Base-by-base conservation (phyloP, 129 eudicot species). In the Lactuca sativa region DNA sequence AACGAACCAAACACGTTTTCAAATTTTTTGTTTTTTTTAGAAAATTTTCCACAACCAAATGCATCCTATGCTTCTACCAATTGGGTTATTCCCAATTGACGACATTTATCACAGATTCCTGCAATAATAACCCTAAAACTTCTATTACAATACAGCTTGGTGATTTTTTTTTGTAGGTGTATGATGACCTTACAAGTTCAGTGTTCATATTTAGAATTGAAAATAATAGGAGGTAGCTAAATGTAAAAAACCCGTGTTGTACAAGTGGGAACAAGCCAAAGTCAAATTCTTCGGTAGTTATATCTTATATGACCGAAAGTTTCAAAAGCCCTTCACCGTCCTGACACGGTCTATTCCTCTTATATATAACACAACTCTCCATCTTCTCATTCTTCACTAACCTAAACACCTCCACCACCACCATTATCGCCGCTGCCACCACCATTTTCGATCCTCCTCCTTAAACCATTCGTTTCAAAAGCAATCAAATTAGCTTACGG, bases 251-350 rank as follows among this genome's bases (percentile, higher is more conserved):
- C 25, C 3, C 10, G 37, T n/a, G 36, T 34, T 25, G 15, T 16
- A 34, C 16, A 33, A 16, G 64, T 64, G 59, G 31, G 56, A 64
- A 56, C 12, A 74, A 55, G 32, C 25, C 60, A 65, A 59, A 56
- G 65, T 55, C 78, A 74, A 41, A 63, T 74, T 62, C 63, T 18
- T 14, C 25, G 68, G 44, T 77, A 47, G 77, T 77, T 56, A 18
- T 10, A 48, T 7, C 72, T 77, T 56, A 18, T 10, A 48, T 7
- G 25, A 56, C 74, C 62, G 30, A 25, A 40, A 62, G 17, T 40
- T 74, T 56, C 30, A 62, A 37, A 21, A 62, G 31, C 17, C 63
- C 41, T 8, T 73, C 70, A 53, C 71, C 77, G 54, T 54, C 71
- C 72, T 74, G 59, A 74, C 79, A 56, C 73, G 78, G 61, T 64